Percentiles rank a stretch among this genome's conserved stretches.
These are phyloP conservation scores for Xerocomus amazonicus DNA, from an alignment of 1,284 basidiomycete genomes.

Conservation along the genomic window DNA sequence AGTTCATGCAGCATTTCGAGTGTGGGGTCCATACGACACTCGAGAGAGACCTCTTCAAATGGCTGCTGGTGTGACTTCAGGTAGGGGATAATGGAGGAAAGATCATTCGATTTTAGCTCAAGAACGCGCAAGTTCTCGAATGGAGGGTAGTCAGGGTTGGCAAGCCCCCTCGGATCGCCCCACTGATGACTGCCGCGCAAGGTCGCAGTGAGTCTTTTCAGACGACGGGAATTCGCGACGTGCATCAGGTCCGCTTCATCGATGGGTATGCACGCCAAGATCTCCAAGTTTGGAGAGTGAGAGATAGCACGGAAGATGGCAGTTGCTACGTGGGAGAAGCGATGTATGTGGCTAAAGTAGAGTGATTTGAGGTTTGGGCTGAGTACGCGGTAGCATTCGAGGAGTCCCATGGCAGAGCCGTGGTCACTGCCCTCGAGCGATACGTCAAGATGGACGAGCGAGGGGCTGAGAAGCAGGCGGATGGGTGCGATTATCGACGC, in stretches of 20 bases:
- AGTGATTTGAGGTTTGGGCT: slow-evolving; percentile 15
- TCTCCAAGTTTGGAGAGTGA: background rate
- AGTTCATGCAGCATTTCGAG: slow-evolving; percentile 1
- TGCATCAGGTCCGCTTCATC: slow-evolving; percentile 2
- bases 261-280: slow-evolving; percentile 1
- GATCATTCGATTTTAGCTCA: background rate
- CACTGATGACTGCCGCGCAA: background rate
- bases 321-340: background rate
- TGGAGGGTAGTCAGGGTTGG: background rate
- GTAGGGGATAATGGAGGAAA: slow-evolving; percentile 4
- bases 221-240: background rate
- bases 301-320: slow-evolving; percentile 8
- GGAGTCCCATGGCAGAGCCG: slow-evolving; percentile 1
- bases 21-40: background rate
- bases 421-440: background rate
- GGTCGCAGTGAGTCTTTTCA: background rate
- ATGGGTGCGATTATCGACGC: background rate
- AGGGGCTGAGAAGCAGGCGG: slow-evolving; percentile 13
- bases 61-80: slow-evolving; percentile 5
- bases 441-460: slow-evolving; percentile 5
- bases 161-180: slow-evolving; percentile 1
- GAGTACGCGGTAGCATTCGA: slow-evolving; percentile 6
- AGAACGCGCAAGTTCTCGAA: slow-evolving; percentile 10
- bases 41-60: slow-evolving; percentile 5
- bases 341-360: background rate